Evolutionary conservation across 2,329 filamentous ascomycete species (phyloP), one percentile per base, ranked within the genome.

Genomic region (Penicillium sp.): DNA sequence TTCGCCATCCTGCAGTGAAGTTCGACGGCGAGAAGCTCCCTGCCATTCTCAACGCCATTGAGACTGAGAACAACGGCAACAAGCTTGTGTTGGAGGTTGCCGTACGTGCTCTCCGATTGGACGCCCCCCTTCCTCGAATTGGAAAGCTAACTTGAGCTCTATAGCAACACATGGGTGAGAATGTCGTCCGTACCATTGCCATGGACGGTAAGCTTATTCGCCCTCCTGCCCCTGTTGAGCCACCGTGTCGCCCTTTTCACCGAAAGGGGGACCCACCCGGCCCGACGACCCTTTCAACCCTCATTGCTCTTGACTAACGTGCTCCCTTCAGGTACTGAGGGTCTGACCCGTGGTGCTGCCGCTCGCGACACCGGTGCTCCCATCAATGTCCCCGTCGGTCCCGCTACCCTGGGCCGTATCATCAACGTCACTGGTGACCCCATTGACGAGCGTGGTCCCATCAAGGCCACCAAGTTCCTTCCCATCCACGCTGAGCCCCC

Each of bases 341-440:
- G 93, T 93, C 88, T 98, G 63, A 86, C 91, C 71, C 91, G 93
- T 82, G 93, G 93, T 70, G 76, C 83, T 68, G 80, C 81, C 72
- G 88, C 84, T 60, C 74, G 72, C 63, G 93, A 98, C 75, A 96
- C 91, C 69, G 93, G 93, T 70, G 77, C 82, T 59, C 93, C 93
- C 69, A 98, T 98, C 79, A 89, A 81, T 75, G 90, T 98, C 64
- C 91, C 91, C 69, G 91, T 97, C 74, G 93, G 93, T 65, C 81
- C 82, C 69, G 87, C 78, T 70, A 95, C 89, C 59, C 87, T 98
- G 62, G 93, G 93, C 67, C 93, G 93, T 79, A 98, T 98, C 81
- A 90, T 98, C 79, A 98, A 98, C 83, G 93, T 98, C 77, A 98
- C 93, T 79, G 93, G 93, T 83, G 91, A 98, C 76, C 93, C 93